Evolutionary conservation across 2,329 filamentous ascomycete genomes (phyloP).

Genomic region (Clarireedia hainanense): DNA sequence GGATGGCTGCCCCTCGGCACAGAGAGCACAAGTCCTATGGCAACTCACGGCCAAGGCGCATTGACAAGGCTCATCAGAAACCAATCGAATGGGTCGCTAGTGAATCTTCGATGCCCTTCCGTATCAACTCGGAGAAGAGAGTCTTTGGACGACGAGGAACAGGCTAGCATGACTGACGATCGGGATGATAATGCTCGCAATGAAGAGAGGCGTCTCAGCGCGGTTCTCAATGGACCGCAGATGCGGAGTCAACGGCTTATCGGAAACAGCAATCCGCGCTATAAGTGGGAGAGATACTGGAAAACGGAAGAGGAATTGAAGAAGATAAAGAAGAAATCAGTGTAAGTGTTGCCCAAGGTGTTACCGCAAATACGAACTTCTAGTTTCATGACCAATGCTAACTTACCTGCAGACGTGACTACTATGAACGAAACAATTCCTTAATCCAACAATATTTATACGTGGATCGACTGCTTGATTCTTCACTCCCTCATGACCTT

Average conservation of each 20-base stretch:
- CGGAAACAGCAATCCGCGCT: constrained; percentile 73
- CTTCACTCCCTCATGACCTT: constrained; percentile 82
- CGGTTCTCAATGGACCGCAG: constrained; percentile 57
- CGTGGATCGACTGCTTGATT: constrained; percentile 85
- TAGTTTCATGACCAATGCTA: constrained; percentile 12
- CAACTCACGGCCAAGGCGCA: constrained; percentile 25
- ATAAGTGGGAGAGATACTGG: constrained; percentile 82
- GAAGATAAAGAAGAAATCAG: constrained; percentile 51
- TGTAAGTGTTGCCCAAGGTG: not conserved
- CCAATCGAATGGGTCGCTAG: constrained; percentile 23
- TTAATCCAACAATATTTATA: constrained; percentile 89
- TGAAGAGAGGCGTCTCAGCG: constrained; percentile 51
- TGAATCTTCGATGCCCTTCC: constrained; percentile 15
- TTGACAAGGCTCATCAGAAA: constrained; percentile 25
- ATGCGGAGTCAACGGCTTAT: constrained; percentile 82
- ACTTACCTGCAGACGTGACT: constrained; percentile 50
- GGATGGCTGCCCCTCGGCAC: constrained; percentile 23
- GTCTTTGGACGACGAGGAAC: constrained; percentile 22
- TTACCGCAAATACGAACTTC: not conserved
- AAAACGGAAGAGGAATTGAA: constrained; percentile 70
- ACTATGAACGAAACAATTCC: constrained; percentile 85
- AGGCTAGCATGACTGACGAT: constrained; percentile 13
- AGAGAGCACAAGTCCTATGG: constrained; percentile 26
- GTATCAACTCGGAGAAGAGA: constrained; percentile 15
- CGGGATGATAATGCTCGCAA: constrained; percentile 20